Percentiles rank a stretch among this genome's conserved stretches.
phyloP scores from a whole-genome alignment of 345 rosid species.

The Abelmoschus esculentus region DNA sequence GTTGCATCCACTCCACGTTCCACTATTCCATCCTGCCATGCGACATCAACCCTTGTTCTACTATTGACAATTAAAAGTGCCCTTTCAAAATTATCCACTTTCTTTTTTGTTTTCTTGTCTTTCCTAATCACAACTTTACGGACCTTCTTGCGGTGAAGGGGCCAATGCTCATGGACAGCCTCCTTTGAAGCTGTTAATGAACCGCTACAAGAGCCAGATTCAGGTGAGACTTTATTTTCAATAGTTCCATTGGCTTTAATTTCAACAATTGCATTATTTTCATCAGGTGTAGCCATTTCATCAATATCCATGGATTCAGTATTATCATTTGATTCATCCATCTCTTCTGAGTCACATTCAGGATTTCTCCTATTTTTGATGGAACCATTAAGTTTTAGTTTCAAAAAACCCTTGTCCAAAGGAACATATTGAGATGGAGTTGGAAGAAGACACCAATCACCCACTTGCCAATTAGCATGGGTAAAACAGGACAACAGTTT shows the following conservation, averaged over 20 bases:
- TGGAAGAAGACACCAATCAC: conserved; percentile 81
- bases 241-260: conserved; percentile 19
- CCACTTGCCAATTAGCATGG: conserved; percentile 92
- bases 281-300: conserved; percentile 27
- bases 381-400: conserved; percentile 43
- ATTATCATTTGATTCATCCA: conserved; percentile 40
- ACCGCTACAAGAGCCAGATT: not conserved
- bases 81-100: conserved; percentile 82
- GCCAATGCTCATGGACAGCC: conserved; percentile 70
- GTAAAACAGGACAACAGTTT: conserved; percentile 77
- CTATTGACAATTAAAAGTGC: conserved; percentile 68
- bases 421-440: conserved; percentile 30
- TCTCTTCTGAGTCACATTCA: conserved; percentile 37
- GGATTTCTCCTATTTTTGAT: conserved; percentile 24
- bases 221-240: conserved; percentile 17
- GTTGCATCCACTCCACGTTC: conserved; percentile 47
- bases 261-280: conserved; percentile 23
- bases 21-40: conserved; percentile 80
- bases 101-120: conserved; percentile 70
- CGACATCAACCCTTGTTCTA: conserved; percentile 67
- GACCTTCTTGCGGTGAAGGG: conserved; percentile 80
- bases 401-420: conserved; percentile 43
- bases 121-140: conserved; percentile 76
- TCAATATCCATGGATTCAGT: conserved; percentile 31
- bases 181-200: conserved; percentile 46